Evolutionary conservation across 352 stramenopile genomes (phyloP), one percentile per base, ranked within the genome.

Genomic region (Thalassiosira exigua): DNA sequence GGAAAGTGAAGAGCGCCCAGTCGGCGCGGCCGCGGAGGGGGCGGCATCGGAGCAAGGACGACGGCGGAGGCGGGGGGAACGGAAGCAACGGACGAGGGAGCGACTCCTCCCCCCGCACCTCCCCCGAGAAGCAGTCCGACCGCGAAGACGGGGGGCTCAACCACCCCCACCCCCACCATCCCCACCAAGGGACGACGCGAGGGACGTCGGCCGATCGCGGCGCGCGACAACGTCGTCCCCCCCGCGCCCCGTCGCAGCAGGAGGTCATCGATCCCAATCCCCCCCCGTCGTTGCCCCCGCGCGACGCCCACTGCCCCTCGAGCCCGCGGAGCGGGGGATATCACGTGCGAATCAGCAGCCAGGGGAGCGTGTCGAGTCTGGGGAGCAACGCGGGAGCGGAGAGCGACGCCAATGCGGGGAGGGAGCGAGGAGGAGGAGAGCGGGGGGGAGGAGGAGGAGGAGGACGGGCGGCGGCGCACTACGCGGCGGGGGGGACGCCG

Each of bases 331-430:
- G 33, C 17, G 65, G 58, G 32, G 51, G 56, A 14, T 81, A 62
- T 70, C 72, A 81, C 29, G 59, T 81, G 39, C 32, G 72, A 56
- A 48, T 73, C 30, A 46, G 58, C 24, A 75, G 64, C 50, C 66
- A 74, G 39, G 67, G 62, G 29, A 75, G 62, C 1, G 64, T 81
- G 19, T 75, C 64, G 14, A 71, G 54, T n/a, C 52, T 81, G 30
- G 72, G 62, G 0, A 67, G 42, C 19, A 62, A 70, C 65, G 72
- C 72, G 14, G 67, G 57, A 26, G 66, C 56, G 17, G 72, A 81
- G 41, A 68, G 67, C 59, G 41, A 52, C 19, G 36, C n/a, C 44
- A 46, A 27, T 14, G 17, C n/a, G 53, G 21, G 19, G 26, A 17
- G 53, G 30, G 21, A 29, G 3, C 27, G 53, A 29, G 22, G 57